Evolutionary conservation across 352 stramenopile genomes (phyloP), one percentile per base, ranked within the genome.

Genomic region (Aphanomyces cochlioides): DNA sequence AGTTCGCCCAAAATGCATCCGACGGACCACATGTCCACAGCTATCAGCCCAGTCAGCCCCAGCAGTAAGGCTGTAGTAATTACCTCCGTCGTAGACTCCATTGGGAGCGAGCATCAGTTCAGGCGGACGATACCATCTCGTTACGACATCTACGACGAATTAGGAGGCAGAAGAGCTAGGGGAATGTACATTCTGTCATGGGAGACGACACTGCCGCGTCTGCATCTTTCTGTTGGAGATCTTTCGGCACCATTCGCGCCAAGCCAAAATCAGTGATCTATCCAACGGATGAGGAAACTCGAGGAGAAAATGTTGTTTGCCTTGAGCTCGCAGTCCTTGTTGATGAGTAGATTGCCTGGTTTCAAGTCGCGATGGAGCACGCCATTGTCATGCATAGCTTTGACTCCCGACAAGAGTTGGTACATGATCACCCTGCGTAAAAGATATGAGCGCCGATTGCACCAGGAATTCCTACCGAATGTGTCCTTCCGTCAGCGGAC

Each of bases 351-450:
- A 66, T 98, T 98, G n/a, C 92, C 92, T 15, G 93, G 90, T 73
- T 98, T 98, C 71, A 98, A 85, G 77, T 98, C 92, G 21, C 93
- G 90, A 67, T 98, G 93, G 47, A 98, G 83, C 57, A 98, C 90
- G 19, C 84, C 88, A 65, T 98, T 96, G 67, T 96, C 88, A 77
- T 98, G 93, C 77, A 98, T 88, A 38, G 95, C 94, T 66, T 97
- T 90, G 71, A 98, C 87, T 1, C 85, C 85, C 7, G 80, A 92
- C 36, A 94, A 77, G 41, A 94, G 71, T 68, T 92, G 87, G 74
- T 89, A 91, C 85, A 94, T 92, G 78, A 92, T 92, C 66, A 94
- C 83, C 38, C 56, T 28, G 28, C 28, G 28, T 73, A 36, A 7
- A 6, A 69, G 4, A 19, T 21, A n/a, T 69, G 19, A 47, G 7